Base-by-base conservation (phyloP, 306 rosid species). In the Vigna mungo region DNA sequence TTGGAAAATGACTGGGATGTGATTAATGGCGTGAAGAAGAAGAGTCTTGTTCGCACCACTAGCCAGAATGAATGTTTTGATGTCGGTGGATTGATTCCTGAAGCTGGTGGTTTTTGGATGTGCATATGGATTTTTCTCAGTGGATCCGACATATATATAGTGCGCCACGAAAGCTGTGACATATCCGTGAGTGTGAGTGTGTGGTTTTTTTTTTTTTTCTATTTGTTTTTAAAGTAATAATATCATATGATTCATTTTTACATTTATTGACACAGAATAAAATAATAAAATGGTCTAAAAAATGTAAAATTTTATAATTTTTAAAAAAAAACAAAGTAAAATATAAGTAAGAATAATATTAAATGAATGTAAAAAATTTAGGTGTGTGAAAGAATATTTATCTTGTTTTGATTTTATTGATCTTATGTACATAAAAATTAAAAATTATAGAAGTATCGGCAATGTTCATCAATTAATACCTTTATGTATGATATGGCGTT, bases 41-140 rank as follows among this genome's bases (percentile, higher is more conserved):
- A 58, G n/a, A 4, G 17, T 36, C n/a, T 58, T 25, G 37, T 25
- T 44, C 21, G 55, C 37, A 44, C 55, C 39, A 67, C 55, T 43
- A 60, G 21, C 13, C 11, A 47, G 73, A 47, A 68, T 58, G 58
- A 68, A 68, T 58, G 55, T 56, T 12, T 23, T 56, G 41, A 54
- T 73, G 78, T 73, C 68, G 68, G 78, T 73, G 68, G 68, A 73
- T 15, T 43, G 20, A 11, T 13, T 53, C 13, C 23, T 16, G 62
- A 9, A 71, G 63, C 20, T 36, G 76, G 21, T 51, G 51, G 34
- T 11, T 36, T 52, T 71, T 53, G 6, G 52, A 63, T 54, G 37
- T 54, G 37, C 65, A 18, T 54, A 52, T 71, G 37, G 64, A 67
- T 44, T 13, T 67, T 67, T 39, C 56, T 23, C 14, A 21, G 72